These are phyloP conservation scores for Artemisia tridentata DNA, from an alignment of 129 eudicot genomes.

Conservation along the genomic window DNA sequence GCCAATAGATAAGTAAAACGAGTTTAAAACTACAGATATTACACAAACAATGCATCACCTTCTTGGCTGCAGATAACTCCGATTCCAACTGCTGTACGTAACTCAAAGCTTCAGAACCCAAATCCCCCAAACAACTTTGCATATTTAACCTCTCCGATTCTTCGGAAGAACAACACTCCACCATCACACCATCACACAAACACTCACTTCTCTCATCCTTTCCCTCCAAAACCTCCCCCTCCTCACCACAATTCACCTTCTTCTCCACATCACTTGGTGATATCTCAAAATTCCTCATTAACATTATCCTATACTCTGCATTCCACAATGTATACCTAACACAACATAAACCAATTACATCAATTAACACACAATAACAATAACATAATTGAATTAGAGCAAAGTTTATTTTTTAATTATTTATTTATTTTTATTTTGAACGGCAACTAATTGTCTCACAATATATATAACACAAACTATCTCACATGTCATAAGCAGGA, in stretches of 20 bases:
- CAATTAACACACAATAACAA: neutral
- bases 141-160: conserved; percentile 41
- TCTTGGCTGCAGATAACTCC: conserved; percentile 54
- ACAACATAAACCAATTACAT: neutral
- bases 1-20: too few relatives aligned
- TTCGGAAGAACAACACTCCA: conserved; percentile 29
- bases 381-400: too few relatives aligned
- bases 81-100: conserved; percentile 69
- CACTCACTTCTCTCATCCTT: conserved; percentile 42
- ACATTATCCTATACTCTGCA: conserved; percentile 76
- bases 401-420: too few relatives aligned
- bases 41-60: conserved; percentile 41
- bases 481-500: too few relatives aligned
- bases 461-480: too few relatives aligned
- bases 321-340: conserved; percentile 89
- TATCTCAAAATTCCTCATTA: conserved; percentile 81
- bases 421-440: too few relatives aligned
- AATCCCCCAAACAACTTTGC: conserved; percentile 50
- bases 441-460: too few relatives aligned
- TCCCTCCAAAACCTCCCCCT: conserved; percentile 39
- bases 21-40: neutral
- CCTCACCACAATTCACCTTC: conserved; percentile 31
- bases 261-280: conserved; percentile 34
- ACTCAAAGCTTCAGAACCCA: conserved; percentile 62
- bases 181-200: conserved; percentile 30